A percentile compares a stretch with the other conserved stretches of the same genome.
Conservation (phyloP, 2,329 filamentous ascomycete species). For the Nemania abortiva region DNA sequence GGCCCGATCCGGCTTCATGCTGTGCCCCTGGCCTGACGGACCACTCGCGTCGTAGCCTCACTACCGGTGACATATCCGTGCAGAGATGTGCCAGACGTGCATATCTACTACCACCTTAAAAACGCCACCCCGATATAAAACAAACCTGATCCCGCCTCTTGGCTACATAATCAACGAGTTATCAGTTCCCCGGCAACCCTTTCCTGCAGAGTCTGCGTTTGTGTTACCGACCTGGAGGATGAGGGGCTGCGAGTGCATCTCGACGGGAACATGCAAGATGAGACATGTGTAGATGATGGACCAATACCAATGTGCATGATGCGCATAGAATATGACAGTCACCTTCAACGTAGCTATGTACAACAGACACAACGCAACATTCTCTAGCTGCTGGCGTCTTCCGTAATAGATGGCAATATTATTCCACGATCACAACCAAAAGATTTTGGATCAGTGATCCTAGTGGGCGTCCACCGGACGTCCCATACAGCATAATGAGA, state of each 20-base stretch:
- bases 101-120: neutral
- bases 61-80: neutral
- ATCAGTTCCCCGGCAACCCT: neutral
- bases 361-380: neutral
- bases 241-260: neutral
- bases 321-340: neutral
- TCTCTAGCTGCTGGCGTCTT: neutral
- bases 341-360: conserved; percentile 1
- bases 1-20: conserved; percentile 1
- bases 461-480: neutral
- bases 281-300: neutral
- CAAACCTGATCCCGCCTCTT: neutral
- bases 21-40: neutral
- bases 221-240: conserved; percentile 1
- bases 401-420: neutral
- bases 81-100: conserved; percentile 8
- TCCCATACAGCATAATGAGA: conserved; percentile 3
- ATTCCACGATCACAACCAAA: neutral
- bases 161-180: neutral
- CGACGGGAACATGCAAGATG: neutral
- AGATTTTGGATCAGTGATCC: neutral
- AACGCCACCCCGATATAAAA: neutral
- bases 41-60: conserved; percentile 2
- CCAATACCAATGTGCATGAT: neutral
- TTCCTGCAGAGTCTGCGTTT: conserved; percentile 5